Evolutionary conservation across 805 yeast genomes (phyloP).

Genomic region (Suhomyces vadensis): DNA sequence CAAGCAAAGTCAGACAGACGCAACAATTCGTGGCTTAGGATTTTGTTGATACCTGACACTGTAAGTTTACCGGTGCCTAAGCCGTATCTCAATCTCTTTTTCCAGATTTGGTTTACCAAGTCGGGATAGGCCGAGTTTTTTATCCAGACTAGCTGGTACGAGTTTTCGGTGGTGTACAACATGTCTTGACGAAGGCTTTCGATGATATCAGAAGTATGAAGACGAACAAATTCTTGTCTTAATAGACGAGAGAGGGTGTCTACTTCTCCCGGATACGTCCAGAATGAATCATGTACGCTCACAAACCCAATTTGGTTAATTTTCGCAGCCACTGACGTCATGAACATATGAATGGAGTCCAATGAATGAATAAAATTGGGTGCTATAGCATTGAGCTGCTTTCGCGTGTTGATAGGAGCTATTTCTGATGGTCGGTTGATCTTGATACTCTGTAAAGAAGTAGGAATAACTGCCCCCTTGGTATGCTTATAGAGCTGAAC

Average conservation of each 20-base stretch:
- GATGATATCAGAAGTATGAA: slow-evolving; percentile 31
- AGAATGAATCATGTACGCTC: slow-evolving; percentile 45
- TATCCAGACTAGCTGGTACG: slow-evolving; percentile 38
- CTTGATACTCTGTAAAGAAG: slow-evolving; percentile 25
- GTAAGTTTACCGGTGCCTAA: background rate
- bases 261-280: slow-evolving; percentile 41
- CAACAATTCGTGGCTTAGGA: slow-evolving; percentile 17
- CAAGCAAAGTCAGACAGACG: slow-evolving; percentile 1
- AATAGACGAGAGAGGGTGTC: slow-evolving; percentile 25
- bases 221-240: slow-evolving; percentile 36
- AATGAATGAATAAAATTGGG: slow-evolving; percentile 47
- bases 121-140: slow-evolving; percentile 9
- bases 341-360: slow-evolving; percentile 40
- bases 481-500: slow-evolving; percentile 34
- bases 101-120: slow-evolving; percentile 14
- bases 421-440: slow-evolving; percentile 19
- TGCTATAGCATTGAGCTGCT: slow-evolving; percentile 40
- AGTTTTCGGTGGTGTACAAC: slow-evolving; percentile 19
- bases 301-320: slow-evolving; percentile 28
- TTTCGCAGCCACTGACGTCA: slow-evolving; percentile 33
- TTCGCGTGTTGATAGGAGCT: slow-evolving; percentile 27
- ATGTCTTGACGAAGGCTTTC: slow-evolving; percentile 29
- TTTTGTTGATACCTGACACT: slow-evolving; percentile 11
- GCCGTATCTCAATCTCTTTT: slow-evolving; percentile 5
- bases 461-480: slow-evolving; percentile 14